Percentiles rank a stretch among this genome's conserved stretches.
These are phyloP conservation scores for Pseudoneurospora amorphoporcata DNA, from an alignment of 495 filamentous ascomycete species.

Conservation along the genomic window DNA sequence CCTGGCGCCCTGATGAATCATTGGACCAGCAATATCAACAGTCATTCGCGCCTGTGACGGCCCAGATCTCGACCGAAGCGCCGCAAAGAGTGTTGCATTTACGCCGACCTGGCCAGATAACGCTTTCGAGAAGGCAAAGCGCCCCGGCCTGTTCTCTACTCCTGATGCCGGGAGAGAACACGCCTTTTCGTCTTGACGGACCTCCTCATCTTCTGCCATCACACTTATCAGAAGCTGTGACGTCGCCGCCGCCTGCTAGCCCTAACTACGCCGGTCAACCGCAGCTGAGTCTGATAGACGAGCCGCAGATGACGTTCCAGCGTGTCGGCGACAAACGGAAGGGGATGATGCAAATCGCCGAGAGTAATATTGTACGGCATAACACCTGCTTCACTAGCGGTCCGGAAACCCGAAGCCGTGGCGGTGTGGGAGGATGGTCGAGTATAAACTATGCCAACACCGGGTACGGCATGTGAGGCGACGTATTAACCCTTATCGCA, in stretches of 20 bases:
- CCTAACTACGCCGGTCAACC: not conserved
- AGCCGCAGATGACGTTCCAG: not conserved
- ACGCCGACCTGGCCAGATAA: not conserved
- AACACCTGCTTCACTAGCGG: not conserved
- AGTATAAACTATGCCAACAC: not conserved
- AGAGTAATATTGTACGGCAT: not conserved
- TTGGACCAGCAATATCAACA: not conserved
- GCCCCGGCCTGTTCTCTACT: not conserved
- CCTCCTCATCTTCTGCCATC: not conserved
- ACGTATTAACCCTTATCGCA: not conserved
- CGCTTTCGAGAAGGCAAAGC: not conserved
- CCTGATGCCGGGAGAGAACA: not conserved
- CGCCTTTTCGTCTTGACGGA: not conserved
- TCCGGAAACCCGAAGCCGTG: not conserved
- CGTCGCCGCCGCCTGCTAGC: not conserved
- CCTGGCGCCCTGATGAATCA: not conserved
- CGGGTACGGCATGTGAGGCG: not conserved
- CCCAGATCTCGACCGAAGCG: not conserved
- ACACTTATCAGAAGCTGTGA: not conserved
- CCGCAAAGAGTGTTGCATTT: not conserved
- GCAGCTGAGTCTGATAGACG: not conserved
- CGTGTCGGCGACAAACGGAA: not conserved
- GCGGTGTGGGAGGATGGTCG: not conserved
- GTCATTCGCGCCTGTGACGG: not conserved
- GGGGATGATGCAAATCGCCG: not conserved